phyloP scores from a whole-genome alignment of 2,329 filamentous ascomycete genomes.

The Bipolaris bicolor region DNA sequence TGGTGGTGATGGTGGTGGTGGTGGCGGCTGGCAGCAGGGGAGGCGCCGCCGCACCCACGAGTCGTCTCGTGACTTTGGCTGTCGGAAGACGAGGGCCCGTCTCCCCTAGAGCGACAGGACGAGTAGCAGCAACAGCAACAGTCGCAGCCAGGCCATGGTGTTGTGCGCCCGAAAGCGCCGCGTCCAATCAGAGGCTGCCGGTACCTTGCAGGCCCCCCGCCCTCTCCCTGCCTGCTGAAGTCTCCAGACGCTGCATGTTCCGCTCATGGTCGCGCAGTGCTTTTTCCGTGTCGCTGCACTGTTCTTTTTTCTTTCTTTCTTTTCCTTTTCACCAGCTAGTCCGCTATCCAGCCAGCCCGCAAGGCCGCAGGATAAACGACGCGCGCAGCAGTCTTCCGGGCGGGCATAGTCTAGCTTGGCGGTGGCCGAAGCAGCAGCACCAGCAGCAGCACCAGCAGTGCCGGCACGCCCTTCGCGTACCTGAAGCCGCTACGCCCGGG shows the following conservation, averaged over 20 bases:
- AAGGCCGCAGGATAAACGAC: not conserved
- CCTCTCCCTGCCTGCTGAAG: not conserved
- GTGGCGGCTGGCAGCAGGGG: not conserved
- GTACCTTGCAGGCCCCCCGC: constrained; percentile 20
- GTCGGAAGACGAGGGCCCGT: not conserved
- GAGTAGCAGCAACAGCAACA: constrained; percentile 22
- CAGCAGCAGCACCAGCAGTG: constrained; percentile 19
- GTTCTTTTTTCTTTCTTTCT: not conserved
- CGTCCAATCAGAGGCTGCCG: constrained; percentile 23
- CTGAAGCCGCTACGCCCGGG: constrained; percentile 30
- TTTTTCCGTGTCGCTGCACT: too few species aligned
- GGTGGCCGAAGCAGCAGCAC: constrained; percentile 20
- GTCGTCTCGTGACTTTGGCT: not conserved
- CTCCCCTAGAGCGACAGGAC: constrained; percentile 12
- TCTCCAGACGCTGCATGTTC: not conserved
- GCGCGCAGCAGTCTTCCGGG: constrained; percentile 5
- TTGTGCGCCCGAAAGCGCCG: constrained; percentile 6
- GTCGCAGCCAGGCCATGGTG: constrained; percentile 17
- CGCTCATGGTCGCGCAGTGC: not conserved
- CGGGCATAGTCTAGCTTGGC: not conserved
- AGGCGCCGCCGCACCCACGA: not conserved
- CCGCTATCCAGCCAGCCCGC: not conserved
- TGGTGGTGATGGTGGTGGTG: too few species aligned
- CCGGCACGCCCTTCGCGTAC: constrained; percentile 25
- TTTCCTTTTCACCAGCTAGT: not conserved